Percentiles rank a stretch among this genome's conserved stretches.
phyloP scores from a whole-genome alignment of 768 basidiomycete genomes.

The Boletus reticuloceps region DNA sequence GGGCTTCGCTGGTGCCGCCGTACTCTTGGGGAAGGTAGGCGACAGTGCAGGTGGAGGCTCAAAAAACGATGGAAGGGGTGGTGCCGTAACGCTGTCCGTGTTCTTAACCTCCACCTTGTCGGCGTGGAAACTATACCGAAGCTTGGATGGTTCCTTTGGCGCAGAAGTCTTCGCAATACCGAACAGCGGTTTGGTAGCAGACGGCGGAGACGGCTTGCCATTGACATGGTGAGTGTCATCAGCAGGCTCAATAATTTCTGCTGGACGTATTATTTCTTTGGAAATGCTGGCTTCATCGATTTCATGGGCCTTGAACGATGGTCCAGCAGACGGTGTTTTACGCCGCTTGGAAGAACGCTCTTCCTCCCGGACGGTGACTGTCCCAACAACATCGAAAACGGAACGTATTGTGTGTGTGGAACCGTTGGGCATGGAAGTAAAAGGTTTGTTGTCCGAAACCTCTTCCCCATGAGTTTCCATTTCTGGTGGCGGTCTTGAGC shows the following conservation, averaged over 20 bases:
- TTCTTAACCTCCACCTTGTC: slow-evolving; percentile 41
- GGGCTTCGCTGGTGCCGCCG: slow-evolving; percentile 13
- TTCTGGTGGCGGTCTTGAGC: slow-evolving; percentile 67
- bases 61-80: slow-evolving; percentile 14
- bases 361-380: slow-evolving; percentile 38
- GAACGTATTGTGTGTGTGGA: slow-evolving; percentile 1
- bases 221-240: slow-evolving; percentile 22
- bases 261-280: slow-evolving; percentile 25
- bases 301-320: slow-evolving; percentile 25
- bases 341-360: slow-evolving; percentile 46
- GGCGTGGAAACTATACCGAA: slow-evolving; percentile 68
- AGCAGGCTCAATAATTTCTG: slow-evolving; percentile 40
- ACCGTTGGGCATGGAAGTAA: slow-evolving; percentile 16
- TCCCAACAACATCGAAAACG: slow-evolving; percentile 25
- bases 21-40: background rate
- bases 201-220: slow-evolving; percentile 24
- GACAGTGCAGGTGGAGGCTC: slow-evolving; percentile 29
- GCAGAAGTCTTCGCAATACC: slow-evolving; percentile 45
- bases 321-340: slow-evolving; percentile 35
- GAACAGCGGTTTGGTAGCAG: slow-evolving; percentile 21
- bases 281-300: slow-evolving; percentile 31
- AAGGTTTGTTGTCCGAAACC: slow-evolving; percentile 6
- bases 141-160: slow-evolving; percentile 77
- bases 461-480: slow-evolving; percentile 32
- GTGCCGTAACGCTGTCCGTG: slow-evolving; percentile 5